Percentiles rank a stretch among this genome's conserved stretches.
phyloP scores from a whole-genome alignment of 73 alveolate genomes.

The Paramecium sonneborni region DNA sequence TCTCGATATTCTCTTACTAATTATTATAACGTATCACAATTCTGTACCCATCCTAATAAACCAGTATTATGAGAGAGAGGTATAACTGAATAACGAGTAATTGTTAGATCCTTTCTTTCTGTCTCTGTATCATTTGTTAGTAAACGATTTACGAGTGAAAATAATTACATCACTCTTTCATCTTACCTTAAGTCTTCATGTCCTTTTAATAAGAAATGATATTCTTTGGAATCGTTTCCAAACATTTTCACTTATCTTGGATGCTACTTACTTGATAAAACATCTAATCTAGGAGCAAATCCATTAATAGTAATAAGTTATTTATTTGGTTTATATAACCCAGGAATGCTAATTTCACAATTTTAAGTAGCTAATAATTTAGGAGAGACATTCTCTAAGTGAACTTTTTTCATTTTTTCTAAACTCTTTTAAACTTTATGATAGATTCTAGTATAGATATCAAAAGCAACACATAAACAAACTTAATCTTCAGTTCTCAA shows the following conservation, averaged over 20 bases:
- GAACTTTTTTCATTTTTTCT: constrained; percentile 77
- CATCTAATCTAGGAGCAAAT: constrained; percentile 85
- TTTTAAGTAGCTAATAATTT: constrained; percentile 75
- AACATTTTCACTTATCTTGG: constrained; percentile 92
- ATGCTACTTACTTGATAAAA: constrained; percentile 91
- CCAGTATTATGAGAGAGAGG: constrained; percentile 97
- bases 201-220: constrained; percentile 94
- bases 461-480: constrained; percentile 91
- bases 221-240: constrained; percentile 97
- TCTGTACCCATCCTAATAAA: constrained; percentile 98
- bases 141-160: constrained; percentile 95
- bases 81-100: constrained; percentile 95
- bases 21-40: constrained; percentile 95
- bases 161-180: constrained; percentile 95
- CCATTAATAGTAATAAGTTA: constrained; percentile 79
- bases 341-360: constrained; percentile 90
- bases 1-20: constrained; percentile 95
- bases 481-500: constrained; percentile 69
- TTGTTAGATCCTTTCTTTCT: constrained; percentile 85
- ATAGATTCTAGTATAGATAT: constrained; percentile 84
- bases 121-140: constrained; percentile 93
- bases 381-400: constrained; percentile 78
- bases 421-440: constrained; percentile 72
- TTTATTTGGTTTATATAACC: constrained; percentile 82
- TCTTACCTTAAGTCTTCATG: constrained; percentile 98